phyloP scores from a whole-genome alignment of 768 basidiomycete genomes.

The Kwoniella dejecticola region DNA sequence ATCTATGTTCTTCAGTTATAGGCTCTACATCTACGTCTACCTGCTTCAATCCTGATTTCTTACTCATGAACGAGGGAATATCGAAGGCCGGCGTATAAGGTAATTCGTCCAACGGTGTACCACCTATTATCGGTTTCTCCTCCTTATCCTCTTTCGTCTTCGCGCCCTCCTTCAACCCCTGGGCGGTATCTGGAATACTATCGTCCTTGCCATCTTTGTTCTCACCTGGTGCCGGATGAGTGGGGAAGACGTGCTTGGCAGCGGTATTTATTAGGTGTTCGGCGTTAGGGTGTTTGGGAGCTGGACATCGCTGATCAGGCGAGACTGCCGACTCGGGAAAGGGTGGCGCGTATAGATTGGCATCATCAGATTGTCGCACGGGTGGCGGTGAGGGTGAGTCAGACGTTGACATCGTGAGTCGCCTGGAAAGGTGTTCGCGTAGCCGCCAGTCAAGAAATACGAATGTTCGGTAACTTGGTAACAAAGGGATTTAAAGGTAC shows the following conservation, averaged over 20 bases:
- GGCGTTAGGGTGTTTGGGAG: slow-evolving; percentile 28
- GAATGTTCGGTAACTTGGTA: too few species aligned
- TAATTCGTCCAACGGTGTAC: slow-evolving; percentile 49
- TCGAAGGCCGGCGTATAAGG: slow-evolving; percentile 29
- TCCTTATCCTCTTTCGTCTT: slow-evolving; percentile 21
- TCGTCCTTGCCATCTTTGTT: slow-evolving; percentile 4
- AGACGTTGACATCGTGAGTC: neutral
- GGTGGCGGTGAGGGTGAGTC: neutral
- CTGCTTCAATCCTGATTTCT: too few species aligned
- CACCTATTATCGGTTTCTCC: slow-evolving; percentile 39
- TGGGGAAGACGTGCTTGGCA: slow-evolving; percentile 40
- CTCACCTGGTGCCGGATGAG: slow-evolving; percentile 16
- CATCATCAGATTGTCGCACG: neutral
- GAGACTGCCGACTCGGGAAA: slow-evolving; percentile 13
- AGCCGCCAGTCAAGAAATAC: too few species aligned
- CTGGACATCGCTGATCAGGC: slow-evolving; percentile 2
- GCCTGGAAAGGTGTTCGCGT: too few species aligned
- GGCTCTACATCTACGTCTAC: neutral
- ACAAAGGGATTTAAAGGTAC: too few species aligned
- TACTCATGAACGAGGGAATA: slow-evolving; percentile 2
- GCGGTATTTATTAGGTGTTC: slow-evolving; percentile 43
- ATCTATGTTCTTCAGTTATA: slow-evolving; percentile 7
- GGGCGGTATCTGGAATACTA: neutral
- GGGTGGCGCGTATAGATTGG: slow-evolving; percentile 2
- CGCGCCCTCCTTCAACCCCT: slow-evolving; percentile 1